A percentile compares a stretch with the other conserved stretches of the same genome.
Evolutionary conservation across 495 filamentous ascomycete species (phyloP).

Genomic region (Penicillium antarcticum): DNA sequence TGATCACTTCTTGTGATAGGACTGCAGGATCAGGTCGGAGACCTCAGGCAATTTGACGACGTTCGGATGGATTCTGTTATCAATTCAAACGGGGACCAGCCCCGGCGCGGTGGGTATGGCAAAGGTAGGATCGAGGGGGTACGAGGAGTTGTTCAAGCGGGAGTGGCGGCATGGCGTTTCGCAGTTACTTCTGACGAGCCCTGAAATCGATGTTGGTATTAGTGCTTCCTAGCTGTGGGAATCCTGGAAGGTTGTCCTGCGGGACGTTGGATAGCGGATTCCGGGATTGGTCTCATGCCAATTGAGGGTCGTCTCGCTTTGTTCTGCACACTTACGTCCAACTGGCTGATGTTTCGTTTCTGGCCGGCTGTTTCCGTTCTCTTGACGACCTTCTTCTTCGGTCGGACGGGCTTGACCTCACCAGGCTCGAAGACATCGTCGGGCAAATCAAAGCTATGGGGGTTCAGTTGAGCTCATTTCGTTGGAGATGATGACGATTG

Average conservation of each 20-base stretch:
- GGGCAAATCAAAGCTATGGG: conserved; percentile 73
- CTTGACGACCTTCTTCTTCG: conserved; percentile 59
- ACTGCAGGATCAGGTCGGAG: conserved; percentile 14
- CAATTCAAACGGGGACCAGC: conserved; percentile 30
- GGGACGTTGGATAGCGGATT: conserved; percentile 14
- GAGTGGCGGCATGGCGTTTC: conserved; percentile 39
- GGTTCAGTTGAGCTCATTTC: conserved; percentile 7
- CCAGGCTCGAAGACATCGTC: conserved; percentile 83
- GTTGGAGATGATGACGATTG: not conserved
- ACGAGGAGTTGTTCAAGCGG: conserved; percentile 27
- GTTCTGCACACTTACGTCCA: conserved; percentile 45
- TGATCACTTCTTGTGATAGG: conserved; percentile 12
- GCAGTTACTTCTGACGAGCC: conserved; percentile 30
- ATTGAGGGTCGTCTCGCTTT: conserved; percentile 21
- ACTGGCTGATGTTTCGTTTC: conserved; percentile 41
- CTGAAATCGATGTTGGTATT: conserved; percentile 32
- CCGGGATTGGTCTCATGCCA: conserved; percentile 22
- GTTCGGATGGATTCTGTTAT: not conserved
- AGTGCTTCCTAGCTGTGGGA: conserved; percentile 31
- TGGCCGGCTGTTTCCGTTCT: conserved; percentile 34
- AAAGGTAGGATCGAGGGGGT: not conserved
- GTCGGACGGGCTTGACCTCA: conserved; percentile 65
- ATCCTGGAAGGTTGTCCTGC: conserved; percentile 14
- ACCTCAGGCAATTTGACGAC: not conserved
- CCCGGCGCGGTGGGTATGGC: conserved; percentile 20